Evolutionary conservation across 2,329 filamentous ascomycete genomes (phyloP).

Genomic region (Clonostachys sp.): DNA sequence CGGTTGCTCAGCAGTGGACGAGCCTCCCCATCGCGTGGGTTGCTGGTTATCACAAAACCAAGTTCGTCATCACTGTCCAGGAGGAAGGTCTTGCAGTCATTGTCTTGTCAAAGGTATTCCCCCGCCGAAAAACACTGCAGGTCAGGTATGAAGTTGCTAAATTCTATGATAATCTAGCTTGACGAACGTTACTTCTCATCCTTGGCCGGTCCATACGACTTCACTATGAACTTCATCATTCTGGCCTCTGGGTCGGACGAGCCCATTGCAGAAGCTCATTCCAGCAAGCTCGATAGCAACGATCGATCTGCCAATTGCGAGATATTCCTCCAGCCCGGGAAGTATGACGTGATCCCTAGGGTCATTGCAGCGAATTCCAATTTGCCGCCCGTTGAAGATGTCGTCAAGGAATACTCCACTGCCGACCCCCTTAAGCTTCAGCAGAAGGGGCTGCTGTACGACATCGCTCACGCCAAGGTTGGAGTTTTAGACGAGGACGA

Average conservation of each 20-base stretch:
- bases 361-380: conserved; percentile 50
- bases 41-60: conserved; percentile 36
- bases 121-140: too few species aligned
- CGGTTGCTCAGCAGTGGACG: conserved; percentile 37
- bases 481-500: conserved; percentile 45
- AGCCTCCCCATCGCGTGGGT: conserved; percentile 36
- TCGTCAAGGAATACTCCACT: conserved; percentile 42
- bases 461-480: conserved; percentile 58
- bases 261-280: background rate
- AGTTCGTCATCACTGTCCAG: conserved; percentile 35
- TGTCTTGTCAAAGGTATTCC: conserved; percentile 30
- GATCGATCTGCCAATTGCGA: conserved; percentile 67
- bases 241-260: too few species aligned
- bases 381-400: conserved; percentile 48
- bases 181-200: conserved; percentile 39
- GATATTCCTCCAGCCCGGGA: conserved; percentile 61
- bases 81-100: conserved; percentile 34
- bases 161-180: conserved; percentile 17
- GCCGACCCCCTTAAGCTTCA: conserved; percentile 59
- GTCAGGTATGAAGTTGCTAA: too few species aligned
- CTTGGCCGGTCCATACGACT: conserved; percentile 36
- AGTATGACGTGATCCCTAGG: conserved; percentile 66
- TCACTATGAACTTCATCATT: conserved; percentile 29
- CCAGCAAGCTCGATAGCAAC: conserved; percentile 25
- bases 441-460: conserved; percentile 53